Evolutionary conservation across 139 green algal genomes (phyloP), one percentile per base, ranked within the genome.

Genomic region (Auxenochlorella protothecoides): DNA sequence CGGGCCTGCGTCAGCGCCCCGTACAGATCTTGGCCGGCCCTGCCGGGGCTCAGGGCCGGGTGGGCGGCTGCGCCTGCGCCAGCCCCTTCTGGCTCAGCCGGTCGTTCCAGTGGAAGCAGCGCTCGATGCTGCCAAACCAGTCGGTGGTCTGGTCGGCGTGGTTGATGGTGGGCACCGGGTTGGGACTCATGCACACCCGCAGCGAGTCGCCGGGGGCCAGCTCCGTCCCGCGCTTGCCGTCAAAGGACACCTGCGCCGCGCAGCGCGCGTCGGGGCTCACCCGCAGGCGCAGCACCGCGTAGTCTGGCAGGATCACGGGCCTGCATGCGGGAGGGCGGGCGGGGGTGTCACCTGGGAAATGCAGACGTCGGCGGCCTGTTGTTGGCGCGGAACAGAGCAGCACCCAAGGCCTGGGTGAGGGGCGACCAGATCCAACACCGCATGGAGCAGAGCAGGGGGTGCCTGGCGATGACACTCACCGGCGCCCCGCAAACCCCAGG

Each of bases 81-180:
- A 44, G 27, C 27, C 27, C 27, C 27, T 74, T 75, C 76, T 83
- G 78, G 57, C 80, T 74, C 5, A 75, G 27, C n/a, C 78, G 65
- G 27, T 83, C 78, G 64, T 78, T 83, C 78, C 78, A 83, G 51
- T 67, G 65, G 60, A 83, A 83, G 70, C 78, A 83, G 60, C 78
- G 74, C 71, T 96, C 90, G 71, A 98, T 84, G 53, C 79, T 90
- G 69, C 83, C 78, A 61, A 98, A 97, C 94, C 94, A 98, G 80
- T 98, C 93, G 57, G 74, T 79, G 5, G 94, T 98, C 65, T 96
- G 86, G 74, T 98, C 94, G 10, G 76, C 76, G 71, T 90, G 87
- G 84, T 96, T 96, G 78, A 98, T 95, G 27, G 93, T 98, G 13
- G 94, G 93, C 69, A 98, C 88, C 0, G 94, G 94, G 84, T 96